Conservation (phyloP, 106 monocot species). For the Dendrobium officinale region DNA sequence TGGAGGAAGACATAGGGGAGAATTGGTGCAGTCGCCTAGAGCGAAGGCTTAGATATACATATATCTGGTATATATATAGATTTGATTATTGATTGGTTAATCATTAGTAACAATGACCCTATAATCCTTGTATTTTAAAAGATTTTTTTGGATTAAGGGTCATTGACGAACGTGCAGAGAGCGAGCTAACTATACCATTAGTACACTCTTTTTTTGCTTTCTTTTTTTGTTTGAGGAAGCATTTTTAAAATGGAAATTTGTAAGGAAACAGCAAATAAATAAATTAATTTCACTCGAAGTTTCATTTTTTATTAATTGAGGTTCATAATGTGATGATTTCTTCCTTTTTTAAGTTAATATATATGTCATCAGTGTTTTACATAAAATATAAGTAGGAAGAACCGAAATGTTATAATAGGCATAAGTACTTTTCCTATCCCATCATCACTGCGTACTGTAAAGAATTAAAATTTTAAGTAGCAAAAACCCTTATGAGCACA, state of each 20-base stretch:
- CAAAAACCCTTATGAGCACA: no score
- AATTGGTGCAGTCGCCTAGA: slow-evolving; percentile 26
- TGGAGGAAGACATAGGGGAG: slow-evolving; percentile 16
- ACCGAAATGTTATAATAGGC: no score
- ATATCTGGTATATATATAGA: background rate
- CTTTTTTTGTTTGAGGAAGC: background rate
- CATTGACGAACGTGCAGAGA: background rate
- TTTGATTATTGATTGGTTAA: background rate
- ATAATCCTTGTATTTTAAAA: background rate
- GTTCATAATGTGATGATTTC: background rate
- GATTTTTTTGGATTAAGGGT: background rate
- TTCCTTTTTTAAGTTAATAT: background rate
- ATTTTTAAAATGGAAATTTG: background rate
- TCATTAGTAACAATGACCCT: background rate
- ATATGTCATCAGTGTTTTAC: background rate
- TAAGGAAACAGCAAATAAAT: background rate
- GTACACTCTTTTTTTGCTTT: background rate
- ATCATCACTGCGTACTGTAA: no score
- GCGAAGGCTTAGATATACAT: background rate
- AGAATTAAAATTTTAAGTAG: no score
- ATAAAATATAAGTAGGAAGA: no score
- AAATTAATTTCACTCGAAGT: background rate
- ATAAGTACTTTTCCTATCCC: no score
- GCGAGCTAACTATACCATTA: background rate
- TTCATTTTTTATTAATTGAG: background rate